phyloP scores from a whole-genome alignment of 2,329 filamentous ascomycete genomes.

The Thielaviopsis euricoi region DNA sequence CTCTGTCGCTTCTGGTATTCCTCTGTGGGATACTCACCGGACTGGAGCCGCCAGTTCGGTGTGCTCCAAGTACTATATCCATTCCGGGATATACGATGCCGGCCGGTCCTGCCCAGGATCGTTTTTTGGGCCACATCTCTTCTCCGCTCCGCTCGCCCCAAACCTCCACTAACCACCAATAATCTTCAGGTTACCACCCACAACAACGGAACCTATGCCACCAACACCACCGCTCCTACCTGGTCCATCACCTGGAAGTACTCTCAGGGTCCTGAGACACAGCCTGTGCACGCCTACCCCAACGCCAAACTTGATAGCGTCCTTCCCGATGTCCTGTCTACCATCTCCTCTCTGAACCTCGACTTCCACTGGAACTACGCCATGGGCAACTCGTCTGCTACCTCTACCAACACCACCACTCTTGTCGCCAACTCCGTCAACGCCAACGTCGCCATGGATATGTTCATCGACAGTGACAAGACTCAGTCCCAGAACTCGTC shows the following conservation, averaged over 20 bases:
- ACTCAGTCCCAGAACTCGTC: constrained; percentile 23
- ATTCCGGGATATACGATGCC: neutral
- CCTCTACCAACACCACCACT: constrained; percentile 19
- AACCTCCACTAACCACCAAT: constrained; percentile 4
- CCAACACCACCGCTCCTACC: constrained; percentile 27
- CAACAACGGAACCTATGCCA: constrained; percentile 34
- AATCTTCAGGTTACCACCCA: constrained; percentile 26
- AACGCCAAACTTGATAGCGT: constrained; percentile 32
- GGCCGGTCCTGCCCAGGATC: neutral
- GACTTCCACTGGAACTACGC: constrained; percentile 34
- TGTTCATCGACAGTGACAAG: constrained; percentile 35
- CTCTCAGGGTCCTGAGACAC: constrained; percentile 21
- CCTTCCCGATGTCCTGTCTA: constrained; percentile 26
- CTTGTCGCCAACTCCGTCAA: constrained; percentile 25
- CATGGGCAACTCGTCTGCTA: constrained; percentile 24
- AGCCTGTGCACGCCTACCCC: constrained; percentile 37
- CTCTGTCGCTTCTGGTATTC: neutral
- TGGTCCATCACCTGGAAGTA: constrained; percentile 39
- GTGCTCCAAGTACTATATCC: too few species aligned
- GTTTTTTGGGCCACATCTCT: neutral
- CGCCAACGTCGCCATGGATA: constrained; percentile 41
- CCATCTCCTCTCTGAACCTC: constrained; percentile 25
- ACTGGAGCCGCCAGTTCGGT: too few species aligned
- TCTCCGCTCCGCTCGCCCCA: neutral
- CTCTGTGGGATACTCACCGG: too few species aligned